Evolutionary conservation across 371 early-diverging fungal species (phyloP), one percentile per base, ranked within the genome.

Genomic region (Apophysomyces ossiformis): DNA sequence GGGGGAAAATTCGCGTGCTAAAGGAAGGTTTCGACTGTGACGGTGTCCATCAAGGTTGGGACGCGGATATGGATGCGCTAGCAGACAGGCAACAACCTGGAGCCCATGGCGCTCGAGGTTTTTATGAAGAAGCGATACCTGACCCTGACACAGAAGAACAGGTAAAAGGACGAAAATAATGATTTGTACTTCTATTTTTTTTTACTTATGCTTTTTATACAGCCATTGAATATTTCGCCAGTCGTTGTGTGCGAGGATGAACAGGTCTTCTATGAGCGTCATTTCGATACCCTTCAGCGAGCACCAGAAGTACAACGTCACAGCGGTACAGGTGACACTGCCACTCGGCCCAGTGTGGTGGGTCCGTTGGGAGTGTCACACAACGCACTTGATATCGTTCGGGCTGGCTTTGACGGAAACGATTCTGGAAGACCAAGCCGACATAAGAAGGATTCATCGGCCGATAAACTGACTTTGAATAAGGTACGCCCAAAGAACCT

Each of bases 1-100:
- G 89, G 85, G 90, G 91, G 18, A 95, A 94, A 74, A 91, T 97
- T 54, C 79, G 85, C 32, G 87, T 91, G 16, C 70, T 94, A 44
- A 75, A 90, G 58, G 89, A 87, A 43, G 90, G 89, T 9, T 96
- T 95, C 66, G 89, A 91, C 62, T 90, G 90, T 60, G 80, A 83
- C 8, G 77, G 79, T 1, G 69, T 87, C 11, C 77, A 80, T 54
- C 67, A 76, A 1, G 89, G 87, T 0, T 92, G 90, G 90, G 83
- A 83, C 13, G 50, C 69, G 0, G 84, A 86, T 67, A 70, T 79
- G 63, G 65, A 61, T 57, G 69, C 67, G 0, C 58, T 73, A 38
- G 65, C 60, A 18, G 79, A 86, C 46, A 57, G 71, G 57, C 79
- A 78, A 39, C 69, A 68, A 35, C 67, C 70, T 9, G 68, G 60